Base-by-base conservation (phyloP, 371 early-diverging fungal species). In the Mucor plumbeus region DNA sequence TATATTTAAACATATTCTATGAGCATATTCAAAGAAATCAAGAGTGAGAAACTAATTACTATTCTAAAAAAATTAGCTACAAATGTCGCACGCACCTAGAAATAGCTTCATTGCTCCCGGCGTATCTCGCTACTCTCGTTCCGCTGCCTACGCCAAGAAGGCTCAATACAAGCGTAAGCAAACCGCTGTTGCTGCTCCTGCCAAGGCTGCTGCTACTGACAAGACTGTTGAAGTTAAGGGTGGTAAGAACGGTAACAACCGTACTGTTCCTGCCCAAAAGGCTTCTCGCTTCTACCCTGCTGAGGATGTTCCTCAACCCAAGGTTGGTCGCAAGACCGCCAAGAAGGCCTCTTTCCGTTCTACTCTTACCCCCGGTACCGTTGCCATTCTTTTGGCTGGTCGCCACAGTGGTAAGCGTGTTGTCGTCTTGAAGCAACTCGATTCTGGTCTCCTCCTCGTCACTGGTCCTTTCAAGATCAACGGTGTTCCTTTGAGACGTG, bases 381-480 rank as follows among this genome's bases (percentile, higher is more conserved):
- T 99, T 76, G 88, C 97, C 71, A 97, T 99, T 79, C 87, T 99
- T 65, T 87, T 99, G 74, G 93, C 98, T 63, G 99, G 98, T 76
- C 93, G 97, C 68, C 96, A 91, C 94, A 91, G 95, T 68, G 99
- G 99, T 70, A 97, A 97, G 93, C 93, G 97, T 69, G 99, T 98
- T 72, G 98, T 99, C 60, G 97, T 94, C 92, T 88, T 99, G 85
- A 97, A 96, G 93, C 95, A 95, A 85, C 91, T 99, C 73, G 90
- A 87, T 67, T 91, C 92, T 67, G 99, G 99, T 76, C 90, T 98
- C 70, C 87, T 99, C 70, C 90, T 99, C 71, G 96, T 98, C 74
- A 93, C 97, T 71, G 99, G 99, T 66, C 99, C 99, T 67, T 95
- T 91, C 94, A 93, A 92, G 89, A 77, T 97, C 85, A 99, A 99